Conservation (phyloP, 805 yeast species). For the Sporopachydermia lactativora region DNA sequence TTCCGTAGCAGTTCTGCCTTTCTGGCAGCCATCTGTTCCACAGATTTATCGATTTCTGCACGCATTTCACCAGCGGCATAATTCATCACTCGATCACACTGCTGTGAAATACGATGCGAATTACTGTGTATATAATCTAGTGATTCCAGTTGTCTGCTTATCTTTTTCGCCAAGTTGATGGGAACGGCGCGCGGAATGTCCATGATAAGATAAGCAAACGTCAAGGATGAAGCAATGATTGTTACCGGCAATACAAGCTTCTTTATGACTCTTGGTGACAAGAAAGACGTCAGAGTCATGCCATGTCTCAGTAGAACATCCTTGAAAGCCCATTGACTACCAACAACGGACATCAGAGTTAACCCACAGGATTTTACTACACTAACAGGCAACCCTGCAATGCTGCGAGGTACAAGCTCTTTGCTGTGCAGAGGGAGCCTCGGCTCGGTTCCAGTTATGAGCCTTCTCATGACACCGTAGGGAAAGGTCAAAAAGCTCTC, state of each 20-base stretch:
- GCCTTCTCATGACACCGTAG: conserved; percentile 15
- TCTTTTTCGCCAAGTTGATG: conserved; percentile 61
- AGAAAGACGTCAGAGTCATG: conserved; percentile 6
- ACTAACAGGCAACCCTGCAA: conserved; percentile 8
- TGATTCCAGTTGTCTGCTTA: conserved; percentile 44
- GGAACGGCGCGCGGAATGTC: conserved; percentile 90
- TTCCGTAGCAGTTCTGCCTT: conserved; percentile 40
- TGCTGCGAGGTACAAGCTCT: neutral
- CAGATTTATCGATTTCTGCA: conserved; percentile 46
- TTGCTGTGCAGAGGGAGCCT: neutral
- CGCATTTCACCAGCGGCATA: conserved; percentile 77
- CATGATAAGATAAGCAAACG: conserved; percentile 46
- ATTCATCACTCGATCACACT: conserved; percentile 66
- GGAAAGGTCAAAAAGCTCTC: conserved; percentile 40
- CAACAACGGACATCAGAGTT: conserved; percentile 11
- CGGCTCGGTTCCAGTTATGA: conserved; percentile 4
- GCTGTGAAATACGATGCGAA: conserved; percentile 65
- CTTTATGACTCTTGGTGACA: conserved; percentile 18
- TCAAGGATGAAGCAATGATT: conserved; percentile 34
- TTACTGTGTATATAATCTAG: conserved; percentile 71
- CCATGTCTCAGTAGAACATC: conserved; percentile 10
- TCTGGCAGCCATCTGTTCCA: conserved; percentile 46
- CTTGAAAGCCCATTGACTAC: conserved; percentile 13
- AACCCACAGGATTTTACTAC: conserved; percentile 15
- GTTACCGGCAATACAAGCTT: conserved; percentile 40